These are phyloP conservation scores for Parascedosporium putredinis DNA, from an alignment of 2,329 filamentous ascomycete genomes.

Conservation along the genomic window DNA sequence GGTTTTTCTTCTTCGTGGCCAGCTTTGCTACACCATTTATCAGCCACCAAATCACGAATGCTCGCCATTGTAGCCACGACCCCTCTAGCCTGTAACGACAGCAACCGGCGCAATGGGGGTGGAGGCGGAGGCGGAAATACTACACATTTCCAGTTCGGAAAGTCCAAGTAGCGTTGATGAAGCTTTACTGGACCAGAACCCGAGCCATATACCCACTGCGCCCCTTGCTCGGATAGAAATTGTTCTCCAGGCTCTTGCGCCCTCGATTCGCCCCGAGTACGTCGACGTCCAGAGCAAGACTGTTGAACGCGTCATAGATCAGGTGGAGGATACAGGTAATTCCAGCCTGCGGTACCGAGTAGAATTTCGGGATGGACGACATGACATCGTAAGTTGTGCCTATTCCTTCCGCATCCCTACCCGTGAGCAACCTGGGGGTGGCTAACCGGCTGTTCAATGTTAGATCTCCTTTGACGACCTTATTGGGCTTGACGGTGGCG, in stretches of 20 bases:
- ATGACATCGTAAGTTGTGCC: slow-evolving; percentile 30
- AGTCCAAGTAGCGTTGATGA: too few species aligned
- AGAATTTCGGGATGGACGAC: slow-evolving; percentile 35
- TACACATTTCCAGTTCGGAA: too few species aligned
- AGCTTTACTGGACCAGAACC: too few species aligned
- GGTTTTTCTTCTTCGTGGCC: too few species aligned
- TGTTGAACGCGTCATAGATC: slow-evolving; percentile 25
- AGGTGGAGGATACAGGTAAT: slow-evolving; percentile 18
- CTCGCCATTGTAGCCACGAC: too few species aligned
- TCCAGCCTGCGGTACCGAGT: slow-evolving; percentile 24
- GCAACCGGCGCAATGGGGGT: too few species aligned
- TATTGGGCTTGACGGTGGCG: slow-evolving; percentile 22
- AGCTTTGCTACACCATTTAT: too few species aligned
- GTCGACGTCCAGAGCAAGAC: slow-evolving; percentile 22
- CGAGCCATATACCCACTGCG: too few species aligned
- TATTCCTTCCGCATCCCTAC: not conserved
- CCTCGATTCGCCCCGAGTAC: slow-evolving; percentile 17
- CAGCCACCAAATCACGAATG: too few species aligned
- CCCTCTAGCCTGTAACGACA: too few species aligned
- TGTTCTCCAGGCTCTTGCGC: slow-evolving; percentile 7
- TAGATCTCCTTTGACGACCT: slow-evolving; percentile 23
- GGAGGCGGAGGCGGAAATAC: too few species aligned
- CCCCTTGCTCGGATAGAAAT: slow-evolving; percentile 8
- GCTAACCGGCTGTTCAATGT: slow-evolving; percentile 1
- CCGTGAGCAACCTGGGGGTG: slow-evolving; percentile 12